Conservation (phyloP, 768 basidiomycete species). For the Collybiopsis luxurians region DNA sequence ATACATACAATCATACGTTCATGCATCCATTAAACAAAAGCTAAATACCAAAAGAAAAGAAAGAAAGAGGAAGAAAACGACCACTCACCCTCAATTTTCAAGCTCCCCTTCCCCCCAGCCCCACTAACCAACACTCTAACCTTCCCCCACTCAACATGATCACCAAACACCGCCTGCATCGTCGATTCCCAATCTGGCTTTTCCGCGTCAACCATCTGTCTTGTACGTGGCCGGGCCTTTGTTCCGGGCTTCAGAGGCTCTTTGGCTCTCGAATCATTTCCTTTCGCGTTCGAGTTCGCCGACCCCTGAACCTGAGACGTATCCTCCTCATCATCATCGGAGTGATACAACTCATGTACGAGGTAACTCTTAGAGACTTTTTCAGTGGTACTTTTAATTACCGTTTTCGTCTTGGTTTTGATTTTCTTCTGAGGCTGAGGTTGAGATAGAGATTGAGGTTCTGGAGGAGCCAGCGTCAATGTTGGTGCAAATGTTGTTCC, state of each 20-base stretch:
- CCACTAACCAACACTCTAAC: constrained; percentile 51
- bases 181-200: constrained; percentile 69
- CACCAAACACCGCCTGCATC: constrained; percentile 82
- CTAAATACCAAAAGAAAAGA: not conserved
- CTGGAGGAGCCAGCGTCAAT: constrained; percentile 20
- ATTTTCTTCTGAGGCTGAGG: constrained; percentile 9
- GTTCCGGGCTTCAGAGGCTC: too few species aligned
- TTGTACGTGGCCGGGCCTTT: too few species aligned
- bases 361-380: constrained; percentile 68
- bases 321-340: not conserved
- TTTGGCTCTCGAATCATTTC: constrained; percentile 36
- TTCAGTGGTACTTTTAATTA: constrained; percentile 28
- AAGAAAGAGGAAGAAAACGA: not conserved
- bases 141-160: constrained; percentile 80
- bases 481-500: not conserved
- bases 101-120: constrained; percentile 64
- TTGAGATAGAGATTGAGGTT: constrained; percentile 6
- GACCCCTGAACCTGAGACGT: too few species aligned
- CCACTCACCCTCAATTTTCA: constrained; percentile 53
- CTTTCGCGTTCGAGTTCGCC: too few species aligned
- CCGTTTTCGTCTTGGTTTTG: not conserved
- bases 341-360: constrained; percentile 49
- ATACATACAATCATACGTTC: too few species aligned
- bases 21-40: too few species aligned
- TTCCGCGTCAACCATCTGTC: constrained; percentile 21